Percentiles rank a stretch among this genome's conserved stretches.
phyloP scores from a whole-genome alignment of 2,329 filamentous ascomycete species.

The Trichoderma lentiforme region DNA sequence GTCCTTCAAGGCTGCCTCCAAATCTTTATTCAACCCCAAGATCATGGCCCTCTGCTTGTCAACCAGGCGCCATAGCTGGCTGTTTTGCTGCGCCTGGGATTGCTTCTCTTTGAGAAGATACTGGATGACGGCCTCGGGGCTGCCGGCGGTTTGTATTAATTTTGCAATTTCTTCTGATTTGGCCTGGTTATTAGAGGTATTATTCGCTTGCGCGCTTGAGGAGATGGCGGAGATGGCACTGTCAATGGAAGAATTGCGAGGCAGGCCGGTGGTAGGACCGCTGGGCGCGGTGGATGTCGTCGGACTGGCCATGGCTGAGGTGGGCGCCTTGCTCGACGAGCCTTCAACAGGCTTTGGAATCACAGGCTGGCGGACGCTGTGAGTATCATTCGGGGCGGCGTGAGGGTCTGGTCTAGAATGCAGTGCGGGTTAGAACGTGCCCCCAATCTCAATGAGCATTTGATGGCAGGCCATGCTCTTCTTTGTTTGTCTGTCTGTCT shows the following conservation, averaged over 20 bases:
- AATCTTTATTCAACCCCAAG: conserved; percentile 86
- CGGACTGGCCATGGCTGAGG: conserved; percentile 47
- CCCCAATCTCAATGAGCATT: background rate
- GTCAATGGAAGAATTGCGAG: conserved; percentile 85
- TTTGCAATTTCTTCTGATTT: conserved; percentile 71
- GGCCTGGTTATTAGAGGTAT: conserved; percentile 55
- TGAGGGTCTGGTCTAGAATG: conserved; percentile 27
- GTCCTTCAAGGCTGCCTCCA: conserved; percentile 86
- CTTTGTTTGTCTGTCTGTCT: background rate
- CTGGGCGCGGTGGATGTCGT: conserved; percentile 40
- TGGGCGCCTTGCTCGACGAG: conserved; percentile 36
- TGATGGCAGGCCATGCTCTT: background rate
- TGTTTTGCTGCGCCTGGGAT: conserved; percentile 81
- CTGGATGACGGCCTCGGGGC: conserved; percentile 82
- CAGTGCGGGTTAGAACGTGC: conserved; percentile 13
- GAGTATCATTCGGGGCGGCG: conserved; percentile 47
- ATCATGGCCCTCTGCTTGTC: conserved; percentile 97
- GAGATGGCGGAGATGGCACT: conserved; percentile 83
- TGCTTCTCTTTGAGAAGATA: conserved; percentile 90
- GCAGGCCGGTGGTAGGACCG: conserved; percentile 31
- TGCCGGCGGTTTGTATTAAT: conserved; percentile 80
- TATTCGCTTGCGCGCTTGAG: conserved; percentile 49
- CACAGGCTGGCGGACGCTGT: conserved; percentile 44
- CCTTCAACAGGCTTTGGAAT: conserved; percentile 43
- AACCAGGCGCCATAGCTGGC: conserved; percentile 89